phyloP scores from a whole-genome alignment of 2,329 filamentous ascomycete genomes.

The Mariannaea elegans region DNA sequence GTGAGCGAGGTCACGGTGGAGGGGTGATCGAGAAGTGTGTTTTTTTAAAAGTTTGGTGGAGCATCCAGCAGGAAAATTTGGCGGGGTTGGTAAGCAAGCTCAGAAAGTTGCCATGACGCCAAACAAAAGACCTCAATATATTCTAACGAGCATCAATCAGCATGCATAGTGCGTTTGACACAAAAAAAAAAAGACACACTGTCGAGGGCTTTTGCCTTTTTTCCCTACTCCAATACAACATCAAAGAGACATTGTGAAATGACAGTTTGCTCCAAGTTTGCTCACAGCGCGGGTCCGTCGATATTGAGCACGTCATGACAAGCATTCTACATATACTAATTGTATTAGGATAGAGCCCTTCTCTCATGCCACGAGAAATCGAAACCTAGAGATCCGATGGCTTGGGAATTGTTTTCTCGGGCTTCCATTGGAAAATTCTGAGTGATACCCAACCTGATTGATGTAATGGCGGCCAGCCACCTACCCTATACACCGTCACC shows the following conservation, averaged over 20 bases:
- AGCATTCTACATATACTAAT: background rate
- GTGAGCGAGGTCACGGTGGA: background rate
- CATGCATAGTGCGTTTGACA: too few species aligned
- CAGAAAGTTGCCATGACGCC: constrained; percentile 5
- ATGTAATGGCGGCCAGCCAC: background rate
- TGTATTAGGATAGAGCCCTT: background rate
- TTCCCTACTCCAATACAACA: too few species aligned
- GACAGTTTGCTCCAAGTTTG: too few species aligned
- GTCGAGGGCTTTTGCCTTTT: too few species aligned
- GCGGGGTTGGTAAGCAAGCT: constrained; percentile 39
- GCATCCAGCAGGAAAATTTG: constrained; percentile 36
- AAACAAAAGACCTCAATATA: too few species aligned
- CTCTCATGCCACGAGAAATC: background rate
- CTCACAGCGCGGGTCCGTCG: too few species aligned
- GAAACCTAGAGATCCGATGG: background rate
- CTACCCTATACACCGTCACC: background rate
- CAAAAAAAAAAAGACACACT: too few species aligned
- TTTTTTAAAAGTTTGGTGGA: constrained; percentile 32
- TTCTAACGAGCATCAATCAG: too few species aligned
- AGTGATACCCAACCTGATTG: background rate
- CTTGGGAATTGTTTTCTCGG: background rate
- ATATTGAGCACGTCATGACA: too few species aligned
- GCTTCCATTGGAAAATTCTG: background rate
- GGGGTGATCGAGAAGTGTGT: constrained; percentile 8
- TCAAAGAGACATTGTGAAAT: too few species aligned